Base-by-base conservation (phyloP, 2,329 filamentous ascomycete species). In the Diaporthe velutina region DNA sequence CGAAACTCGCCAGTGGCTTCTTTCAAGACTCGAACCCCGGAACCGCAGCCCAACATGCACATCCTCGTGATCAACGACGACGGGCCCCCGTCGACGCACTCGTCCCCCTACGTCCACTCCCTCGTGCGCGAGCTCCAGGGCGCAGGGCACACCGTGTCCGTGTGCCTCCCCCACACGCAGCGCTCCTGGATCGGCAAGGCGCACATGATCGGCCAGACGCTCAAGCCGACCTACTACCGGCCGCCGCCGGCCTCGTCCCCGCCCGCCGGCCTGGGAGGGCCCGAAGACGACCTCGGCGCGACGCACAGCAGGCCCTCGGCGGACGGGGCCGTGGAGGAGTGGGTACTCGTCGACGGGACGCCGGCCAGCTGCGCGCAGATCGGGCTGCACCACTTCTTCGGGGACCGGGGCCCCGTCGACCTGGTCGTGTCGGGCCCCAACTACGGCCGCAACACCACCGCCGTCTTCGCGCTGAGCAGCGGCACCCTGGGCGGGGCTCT, bases 101-200 rank as follows among this genome's bases (percentile, higher is more conserved):
- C 94, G 52, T 95, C 94, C 60, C 94, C 94, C 10, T 96, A 96
- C 80, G 90, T 96, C 76, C 93, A 95, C 85, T 92, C 90, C 76
- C 89, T 96, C 74, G 89, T 96, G 57, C 87, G 90, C 76, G 89
- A 90, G 71, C 91, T 97, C 68, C 91, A 95, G 82, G 84, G 88
- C 73, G 91, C 93, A 42, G 95, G 95, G 10, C 96, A 98, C 84
- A 89, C 87, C n/a, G 95, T 98, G 76, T 98, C 95, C 10, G 96
- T 99, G 67, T 93, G 97, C 77, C 90, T 99, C 19, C 97, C 97
- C 2, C 91, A 98, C 83, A 93, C 93, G 9, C 97, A 99, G 85
- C 92, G 96, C 77, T 98, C 95, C 73, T 99, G 97, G 97, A 98
- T 99, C 80, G 96, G 96, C 79, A 99, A 99, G 87, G 97, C 97